phyloP scores from a whole-genome alignment of 1,139 yeast species.

The Saccharomyces hybrid region DNA sequence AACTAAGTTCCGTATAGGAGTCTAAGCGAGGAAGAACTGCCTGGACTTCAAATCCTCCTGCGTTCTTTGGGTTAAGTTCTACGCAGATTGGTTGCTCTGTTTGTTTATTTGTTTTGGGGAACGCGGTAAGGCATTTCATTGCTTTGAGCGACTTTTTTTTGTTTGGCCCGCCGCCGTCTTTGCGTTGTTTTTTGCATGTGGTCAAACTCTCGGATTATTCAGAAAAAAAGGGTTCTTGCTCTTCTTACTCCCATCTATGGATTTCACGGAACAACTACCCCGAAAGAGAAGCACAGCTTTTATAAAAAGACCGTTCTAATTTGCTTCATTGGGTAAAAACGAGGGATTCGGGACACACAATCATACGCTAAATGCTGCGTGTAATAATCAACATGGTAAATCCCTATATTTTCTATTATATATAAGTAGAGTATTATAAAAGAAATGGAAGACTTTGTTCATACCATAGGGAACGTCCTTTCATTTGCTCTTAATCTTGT shows the following conservation, averaged over 20 bases:
- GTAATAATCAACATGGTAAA: neutral
- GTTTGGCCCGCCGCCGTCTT: neutral
- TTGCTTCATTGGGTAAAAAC: slow-evolving; percentile 31
- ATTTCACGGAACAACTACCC: neutral
- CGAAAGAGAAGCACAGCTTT: neutral
- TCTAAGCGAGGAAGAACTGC: neutral
- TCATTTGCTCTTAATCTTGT: neutral
- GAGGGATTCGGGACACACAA: neutral
- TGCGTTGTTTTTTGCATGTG: neutral
- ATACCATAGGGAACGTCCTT: neutral
- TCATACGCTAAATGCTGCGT: neutral
- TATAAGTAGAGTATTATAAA: neutral
- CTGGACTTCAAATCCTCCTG: neutral
- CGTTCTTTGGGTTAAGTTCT: neutral
- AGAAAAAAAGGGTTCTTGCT: neutral
- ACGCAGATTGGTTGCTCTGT: neutral
- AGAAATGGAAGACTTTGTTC: neutral
- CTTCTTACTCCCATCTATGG: neutral
- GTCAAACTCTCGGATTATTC: neutral
- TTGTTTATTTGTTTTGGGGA: neutral
- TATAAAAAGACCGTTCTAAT: neutral
- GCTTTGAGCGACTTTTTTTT: neutral
- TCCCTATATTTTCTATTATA: neutral
- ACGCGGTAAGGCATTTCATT: neutral
- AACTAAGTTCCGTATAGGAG: neutral